phyloP scores from a whole-genome alignment of 2,329 filamentous ascomycete genomes.

The Apiospora rasikravindrae region DNA sequence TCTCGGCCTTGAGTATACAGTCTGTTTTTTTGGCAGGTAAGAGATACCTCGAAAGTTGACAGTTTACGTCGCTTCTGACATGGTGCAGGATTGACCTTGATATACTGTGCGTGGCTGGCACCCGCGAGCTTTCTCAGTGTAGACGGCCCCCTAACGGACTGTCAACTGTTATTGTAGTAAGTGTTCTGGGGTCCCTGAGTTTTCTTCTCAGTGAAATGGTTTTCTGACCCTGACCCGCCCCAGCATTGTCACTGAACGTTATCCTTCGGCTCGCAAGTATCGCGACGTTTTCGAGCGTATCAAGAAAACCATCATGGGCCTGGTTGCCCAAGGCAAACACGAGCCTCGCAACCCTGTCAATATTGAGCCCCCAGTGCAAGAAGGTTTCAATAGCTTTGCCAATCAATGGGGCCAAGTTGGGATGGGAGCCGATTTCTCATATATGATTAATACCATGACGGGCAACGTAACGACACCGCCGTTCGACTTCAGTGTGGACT shows the following conservation, averaged over 20 bases:
- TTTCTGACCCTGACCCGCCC: not conserved
- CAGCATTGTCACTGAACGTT: constrained; percentile 38
- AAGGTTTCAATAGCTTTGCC: constrained; percentile 30
- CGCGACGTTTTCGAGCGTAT: constrained; percentile 41
- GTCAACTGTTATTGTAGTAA: constrained; percentile 36
- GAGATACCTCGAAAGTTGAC: not conserved
- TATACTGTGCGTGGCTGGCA: constrained; percentile 38
- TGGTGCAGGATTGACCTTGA: constrained; percentile 34
- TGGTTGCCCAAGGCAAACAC: constrained; percentile 37
- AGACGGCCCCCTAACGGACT: constrained; percentile 35
- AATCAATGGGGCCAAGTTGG: constrained; percentile 30
- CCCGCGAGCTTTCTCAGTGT: constrained; percentile 32
- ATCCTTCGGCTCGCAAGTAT: constrained; percentile 39
- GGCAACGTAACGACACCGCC: constrained; percentile 28
- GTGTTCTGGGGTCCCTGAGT: not conserved
- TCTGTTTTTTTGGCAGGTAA: constrained; percentile 38
- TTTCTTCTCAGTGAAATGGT: not conserved
- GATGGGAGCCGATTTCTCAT: constrained; percentile 34
- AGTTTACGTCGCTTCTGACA: constrained; percentile 19
- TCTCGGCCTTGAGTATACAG: constrained; percentile 39
- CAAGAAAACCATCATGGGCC: constrained; percentile 32
- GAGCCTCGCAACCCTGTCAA: constrained; percentile 35
- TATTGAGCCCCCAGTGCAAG: constrained; percentile 34
- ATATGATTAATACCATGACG: constrained; percentile 39
- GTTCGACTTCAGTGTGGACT: constrained; percentile 22